Conservation (phyloP, 257 asterid genomes). For the Penstemon newberryi region DNA sequence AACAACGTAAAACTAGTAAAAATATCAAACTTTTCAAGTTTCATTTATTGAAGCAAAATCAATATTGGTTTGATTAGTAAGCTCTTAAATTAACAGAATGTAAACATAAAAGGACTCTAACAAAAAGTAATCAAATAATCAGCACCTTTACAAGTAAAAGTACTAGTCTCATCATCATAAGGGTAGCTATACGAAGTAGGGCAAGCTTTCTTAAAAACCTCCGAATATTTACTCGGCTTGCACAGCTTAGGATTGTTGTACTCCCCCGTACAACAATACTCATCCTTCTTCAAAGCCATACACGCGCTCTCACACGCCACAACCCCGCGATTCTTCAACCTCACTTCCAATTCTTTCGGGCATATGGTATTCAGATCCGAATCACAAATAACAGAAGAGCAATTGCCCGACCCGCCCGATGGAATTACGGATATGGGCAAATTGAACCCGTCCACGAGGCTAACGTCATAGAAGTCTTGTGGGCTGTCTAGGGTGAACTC, state of each 20-base stretch:
- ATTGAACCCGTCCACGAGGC: conserved; percentile 77
- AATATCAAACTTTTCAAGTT: too few species aligned
- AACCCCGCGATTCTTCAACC: conserved; percentile 24
- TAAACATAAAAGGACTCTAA: not conserved
- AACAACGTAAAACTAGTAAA: too few species aligned
- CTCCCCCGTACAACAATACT: conserved; percentile 59
- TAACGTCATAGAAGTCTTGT: conserved; percentile 61
- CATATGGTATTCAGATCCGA: conserved; percentile 47
- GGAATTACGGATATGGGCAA: conserved; percentile 28
- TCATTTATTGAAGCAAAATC: too few species aligned
- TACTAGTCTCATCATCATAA: conserved; percentile 60
- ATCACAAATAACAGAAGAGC: conserved; percentile 42
- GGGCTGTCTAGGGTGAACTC: conserved; percentile 68
- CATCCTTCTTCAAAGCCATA: conserved; percentile 45
- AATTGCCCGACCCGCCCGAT: conserved; percentile 44
- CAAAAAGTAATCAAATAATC: conserved; percentile 45
- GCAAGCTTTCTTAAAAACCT: conserved; percentile 55
- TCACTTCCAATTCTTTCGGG: conserved; percentile 46
- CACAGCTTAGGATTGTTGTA: conserved; percentile 50
- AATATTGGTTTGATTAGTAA: too few species aligned
- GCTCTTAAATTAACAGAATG: too few species aligned
- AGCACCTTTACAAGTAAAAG: conserved; percentile 58
- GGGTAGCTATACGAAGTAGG: conserved; percentile 66
- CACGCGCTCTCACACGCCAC: conserved; percentile 70
- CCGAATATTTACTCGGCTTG: conserved; percentile 52